A percentile compares a stretch with the other conserved stretches of the same genome.
phyloP scores from a whole-genome alignment of 2,329 filamentous ascomycete species.

The Trichoderma harzianum region DNA sequence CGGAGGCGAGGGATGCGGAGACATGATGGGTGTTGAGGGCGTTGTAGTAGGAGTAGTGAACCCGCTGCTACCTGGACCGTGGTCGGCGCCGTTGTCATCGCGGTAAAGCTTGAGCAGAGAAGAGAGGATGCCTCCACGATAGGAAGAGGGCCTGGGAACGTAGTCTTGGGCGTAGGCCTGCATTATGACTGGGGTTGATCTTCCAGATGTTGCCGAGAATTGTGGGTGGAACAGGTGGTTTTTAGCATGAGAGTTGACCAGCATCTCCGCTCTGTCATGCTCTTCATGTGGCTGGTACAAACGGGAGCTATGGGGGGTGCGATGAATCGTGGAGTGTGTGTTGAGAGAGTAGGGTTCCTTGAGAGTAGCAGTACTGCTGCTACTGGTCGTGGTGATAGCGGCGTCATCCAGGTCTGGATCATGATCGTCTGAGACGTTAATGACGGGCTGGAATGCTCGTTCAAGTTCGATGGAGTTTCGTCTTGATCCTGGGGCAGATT shows the following conservation, averaged over 20 bases:
- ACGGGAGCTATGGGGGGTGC: constrained; percentile 23
- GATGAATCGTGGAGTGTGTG: constrained; percentile 22
- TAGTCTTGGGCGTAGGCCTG: constrained; percentile 54
- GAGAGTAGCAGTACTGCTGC: constrained; percentile 8
- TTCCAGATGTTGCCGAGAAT: constrained; percentile 32
- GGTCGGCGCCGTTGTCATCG: constrained; percentile 38
- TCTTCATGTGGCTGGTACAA: constrained; percentile 24
- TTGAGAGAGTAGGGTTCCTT: neutral
- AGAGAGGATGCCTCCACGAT: constrained; percentile 69
- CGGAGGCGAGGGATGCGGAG: constrained; percentile 41
- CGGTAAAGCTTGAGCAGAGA: constrained; percentile 69
- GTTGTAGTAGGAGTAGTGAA: constrained; percentile 39
- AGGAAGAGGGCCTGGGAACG: constrained; percentile 63
- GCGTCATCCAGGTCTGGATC: constrained; percentile 21
- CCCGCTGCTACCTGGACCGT: constrained; percentile 35
- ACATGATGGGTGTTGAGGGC: constrained; percentile 39
- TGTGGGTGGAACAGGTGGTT: constrained; percentile 32
- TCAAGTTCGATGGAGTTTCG: constrained; percentile 34
- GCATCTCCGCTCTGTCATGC: constrained; percentile 33
- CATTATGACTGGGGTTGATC: constrained; percentile 39
- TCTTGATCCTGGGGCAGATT: constrained; percentile 37
- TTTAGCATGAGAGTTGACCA: constrained; percentile 34
- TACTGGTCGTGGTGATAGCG: constrained; percentile 4
- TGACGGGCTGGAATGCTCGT: constrained; percentile 33
- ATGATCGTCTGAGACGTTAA: constrained; percentile 31